These are phyloP conservation scores for Trypanosoma melophagium DNA, from an alignment of 208 protist genomes.

Conservation along the genomic window DNA sequence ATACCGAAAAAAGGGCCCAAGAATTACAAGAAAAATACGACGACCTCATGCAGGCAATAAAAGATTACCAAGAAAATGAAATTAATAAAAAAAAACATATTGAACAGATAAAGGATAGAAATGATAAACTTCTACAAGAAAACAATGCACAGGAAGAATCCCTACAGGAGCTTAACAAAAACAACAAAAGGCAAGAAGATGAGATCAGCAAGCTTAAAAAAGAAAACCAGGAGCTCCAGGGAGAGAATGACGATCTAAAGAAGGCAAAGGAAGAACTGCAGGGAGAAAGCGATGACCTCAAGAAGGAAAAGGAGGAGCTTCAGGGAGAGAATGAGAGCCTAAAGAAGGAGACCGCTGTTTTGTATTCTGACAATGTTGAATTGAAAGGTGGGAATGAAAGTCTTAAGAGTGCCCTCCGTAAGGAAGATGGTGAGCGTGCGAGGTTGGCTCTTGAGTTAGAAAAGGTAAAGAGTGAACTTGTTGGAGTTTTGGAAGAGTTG, in stretches of 20 bases:
- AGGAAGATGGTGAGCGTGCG: neutral
- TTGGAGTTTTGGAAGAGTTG: neutral
- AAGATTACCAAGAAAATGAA: neutral
- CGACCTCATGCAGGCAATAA: neutral
- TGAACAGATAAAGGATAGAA: neutral
- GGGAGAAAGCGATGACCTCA: neutral
- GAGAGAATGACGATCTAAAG: neutral
- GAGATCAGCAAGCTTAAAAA: neutral
- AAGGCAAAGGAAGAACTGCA: neutral
- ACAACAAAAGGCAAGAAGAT: neutral
- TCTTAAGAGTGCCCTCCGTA: neutral
- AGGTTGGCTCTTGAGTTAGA: neutral
- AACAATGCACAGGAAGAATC: neutral
- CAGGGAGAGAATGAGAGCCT: neutral
- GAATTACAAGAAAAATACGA: neutral
- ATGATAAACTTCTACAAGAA: neutral
- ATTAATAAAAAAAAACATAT: neutral
- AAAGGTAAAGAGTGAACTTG: constrained; percentile 5
- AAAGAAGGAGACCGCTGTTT: constrained; percentile 1
- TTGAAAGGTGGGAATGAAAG: neutral
- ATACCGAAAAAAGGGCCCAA: neutral
- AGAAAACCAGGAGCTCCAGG: neutral
- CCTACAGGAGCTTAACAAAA: neutral
- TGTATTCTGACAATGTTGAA: neutral
- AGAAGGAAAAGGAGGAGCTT: neutral